phyloP scores from a whole-genome alignment of 108 stramenopile genomes.

The Chaetoceros muelleri region DNA sequence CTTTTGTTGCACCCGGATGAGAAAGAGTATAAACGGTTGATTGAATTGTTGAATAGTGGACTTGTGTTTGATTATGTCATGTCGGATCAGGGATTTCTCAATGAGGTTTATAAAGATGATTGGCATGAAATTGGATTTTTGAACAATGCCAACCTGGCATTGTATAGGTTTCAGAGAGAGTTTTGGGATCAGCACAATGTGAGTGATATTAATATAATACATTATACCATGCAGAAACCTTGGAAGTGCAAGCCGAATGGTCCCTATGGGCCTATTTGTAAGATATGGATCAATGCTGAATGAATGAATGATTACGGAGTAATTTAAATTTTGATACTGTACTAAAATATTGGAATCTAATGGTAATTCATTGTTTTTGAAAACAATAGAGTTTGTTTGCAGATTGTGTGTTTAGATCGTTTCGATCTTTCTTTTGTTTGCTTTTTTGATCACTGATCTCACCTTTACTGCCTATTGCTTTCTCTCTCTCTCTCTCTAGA shows the following conservation, averaged over 20 bases:
- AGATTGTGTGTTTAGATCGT: no score
- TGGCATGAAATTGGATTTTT: constrained; percentile 17
- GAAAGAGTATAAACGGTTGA: constrained; percentile 8
- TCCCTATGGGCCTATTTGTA: constrained; percentile 9
- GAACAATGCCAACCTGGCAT: constrained; percentile 12
- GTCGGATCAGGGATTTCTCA: constrained; percentile 13
- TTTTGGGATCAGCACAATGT: constrained; percentile 10
- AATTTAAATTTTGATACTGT: no score
- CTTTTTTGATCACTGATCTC: no score
- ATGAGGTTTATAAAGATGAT: constrained; percentile 11
- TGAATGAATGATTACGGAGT: constrained; percentile 2
- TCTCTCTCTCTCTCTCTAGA: no score
- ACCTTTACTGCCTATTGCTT: no score
- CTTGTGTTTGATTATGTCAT: constrained; percentile 8
- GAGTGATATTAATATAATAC: constrained; percentile 11
- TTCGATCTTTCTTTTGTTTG: no score
- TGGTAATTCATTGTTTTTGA: no score
- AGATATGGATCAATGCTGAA: constrained; percentile 7
- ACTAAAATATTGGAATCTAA: no score
- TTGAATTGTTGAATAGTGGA: constrained; percentile 7
- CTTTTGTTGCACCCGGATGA: constrained; percentile 4
- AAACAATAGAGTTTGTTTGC: no score
- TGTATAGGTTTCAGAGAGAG: constrained; percentile 3
- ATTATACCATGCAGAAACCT: constrained; percentile 16
- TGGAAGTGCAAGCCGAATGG: constrained; percentile 9